Percentiles rank a stretch among this genome's conserved stretches.
phyloP scores from a whole-genome alignment of 805 yeast genomes.

The Saccharomycopsis sp. region DNA sequence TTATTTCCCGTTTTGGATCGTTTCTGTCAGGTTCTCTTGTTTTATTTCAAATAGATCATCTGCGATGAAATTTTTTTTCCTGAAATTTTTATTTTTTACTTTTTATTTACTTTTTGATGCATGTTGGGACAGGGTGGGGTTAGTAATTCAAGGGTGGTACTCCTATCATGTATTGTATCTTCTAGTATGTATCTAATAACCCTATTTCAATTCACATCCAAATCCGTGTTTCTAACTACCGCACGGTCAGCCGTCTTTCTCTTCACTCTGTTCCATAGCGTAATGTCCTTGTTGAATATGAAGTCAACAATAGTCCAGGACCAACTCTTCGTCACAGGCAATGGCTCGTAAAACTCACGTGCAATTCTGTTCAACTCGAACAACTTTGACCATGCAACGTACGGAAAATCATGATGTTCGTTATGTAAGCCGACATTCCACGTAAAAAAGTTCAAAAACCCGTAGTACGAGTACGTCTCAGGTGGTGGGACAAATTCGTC shows the following conservation, averaged over 20 bases:
- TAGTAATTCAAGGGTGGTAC: background rate
- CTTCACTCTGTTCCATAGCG: slow-evolving; percentile 77
- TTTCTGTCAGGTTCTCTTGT: background rate
- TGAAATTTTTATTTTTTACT: too few species aligned
- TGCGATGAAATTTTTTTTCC: background rate
- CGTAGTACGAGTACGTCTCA: slow-evolving; percentile 88
- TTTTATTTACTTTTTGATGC: background rate
- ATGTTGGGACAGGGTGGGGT: background rate
- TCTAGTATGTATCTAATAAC: too few species aligned
- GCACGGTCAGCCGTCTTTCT: slow-evolving; percentile 32
- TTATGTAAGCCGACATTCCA: slow-evolving; percentile 95
- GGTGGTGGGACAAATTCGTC: slow-evolving; percentile 42
- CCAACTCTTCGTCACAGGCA: slow-evolving; percentile 79
- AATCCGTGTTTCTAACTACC: slow-evolving; percentile 1
- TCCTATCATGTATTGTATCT: too few species aligned
- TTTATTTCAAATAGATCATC: background rate
- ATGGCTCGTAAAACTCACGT: slow-evolving; percentile 70
- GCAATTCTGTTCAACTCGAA: slow-evolving; percentile 63
- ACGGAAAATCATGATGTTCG: slow-evolving; percentile 95
- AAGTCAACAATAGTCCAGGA: slow-evolving; percentile 67
- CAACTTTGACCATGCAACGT: slow-evolving; percentile 80
- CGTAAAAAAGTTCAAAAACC: slow-evolving; percentile 65
- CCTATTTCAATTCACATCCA: slow-evolving; percentile 16
- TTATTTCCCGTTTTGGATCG: background rate
- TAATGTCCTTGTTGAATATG: slow-evolving; percentile 57